A percentile compares a stretch with the other conserved stretches of the same genome.
Conservation (phyloP, 306 rosid species). For the Benincasa hispida region DNA sequence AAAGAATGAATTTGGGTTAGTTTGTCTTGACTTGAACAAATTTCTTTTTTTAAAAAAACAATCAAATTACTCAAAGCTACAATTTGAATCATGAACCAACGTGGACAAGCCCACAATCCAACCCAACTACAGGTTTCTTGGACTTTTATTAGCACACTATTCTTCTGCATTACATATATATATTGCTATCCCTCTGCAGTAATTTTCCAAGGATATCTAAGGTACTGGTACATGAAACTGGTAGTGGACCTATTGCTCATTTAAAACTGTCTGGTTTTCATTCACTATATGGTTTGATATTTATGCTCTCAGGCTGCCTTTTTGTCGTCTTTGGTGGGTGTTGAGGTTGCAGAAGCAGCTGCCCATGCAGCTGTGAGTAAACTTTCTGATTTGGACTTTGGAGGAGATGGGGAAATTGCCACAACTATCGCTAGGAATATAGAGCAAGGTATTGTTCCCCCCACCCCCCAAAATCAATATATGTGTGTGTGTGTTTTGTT, state of each 20-base stretch:
- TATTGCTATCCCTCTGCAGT: too few relatives aligned
- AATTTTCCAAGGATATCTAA: not conserved
- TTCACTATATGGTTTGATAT: not conserved
- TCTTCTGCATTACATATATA: not conserved
- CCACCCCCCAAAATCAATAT: too few relatives aligned
- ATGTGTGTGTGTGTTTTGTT: not conserved
- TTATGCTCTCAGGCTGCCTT: constrained; percentile 55
- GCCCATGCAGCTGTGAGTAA: constrained; percentile 66
- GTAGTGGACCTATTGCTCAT: not conserved
- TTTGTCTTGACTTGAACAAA: not conserved
- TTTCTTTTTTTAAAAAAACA: not conserved
- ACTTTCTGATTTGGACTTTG: constrained; percentile 34
- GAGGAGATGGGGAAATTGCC: constrained; percentile 23
- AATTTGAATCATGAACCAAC: not conserved
- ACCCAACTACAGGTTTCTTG: not conserved
- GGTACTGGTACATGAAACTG: not conserved
- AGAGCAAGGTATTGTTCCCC: constrained; percentile 43
- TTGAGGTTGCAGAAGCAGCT: constrained; percentile 58
- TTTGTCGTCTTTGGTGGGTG: constrained; percentile 76
- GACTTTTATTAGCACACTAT: not conserved
- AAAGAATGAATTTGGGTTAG: not conserved
- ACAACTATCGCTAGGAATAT: constrained; percentile 20
- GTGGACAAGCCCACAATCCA: not conserved
- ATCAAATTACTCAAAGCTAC: not conserved
- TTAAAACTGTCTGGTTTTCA: not conserved